Percentiles rank a stretch among this genome's conserved stretches.
These are phyloP conservation scores for Cyclotella kingstonii DNA, from an alignment of 108 stramenopile species.

Conservation along the genomic window DNA sequence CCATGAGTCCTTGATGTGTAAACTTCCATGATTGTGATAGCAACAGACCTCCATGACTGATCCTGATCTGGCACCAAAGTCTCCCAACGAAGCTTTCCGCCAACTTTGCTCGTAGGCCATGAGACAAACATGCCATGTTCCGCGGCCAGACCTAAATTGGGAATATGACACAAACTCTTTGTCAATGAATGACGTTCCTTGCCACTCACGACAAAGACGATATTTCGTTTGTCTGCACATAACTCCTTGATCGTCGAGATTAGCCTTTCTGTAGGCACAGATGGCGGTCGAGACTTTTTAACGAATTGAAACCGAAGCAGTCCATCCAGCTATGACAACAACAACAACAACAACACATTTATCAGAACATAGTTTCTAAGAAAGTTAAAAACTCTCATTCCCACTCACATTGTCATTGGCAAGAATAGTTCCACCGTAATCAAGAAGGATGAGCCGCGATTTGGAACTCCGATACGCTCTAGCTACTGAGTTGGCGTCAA, in stretches of 20 bases:
- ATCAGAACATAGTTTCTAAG: neutral
- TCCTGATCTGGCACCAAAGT: slow-evolving; percentile 89
- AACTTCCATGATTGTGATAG: slow-evolving; percentile 89
- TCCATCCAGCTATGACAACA: slow-evolving; percentile 58
- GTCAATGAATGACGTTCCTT: slow-evolving; percentile 84
- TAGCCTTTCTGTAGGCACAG: slow-evolving; percentile 62
- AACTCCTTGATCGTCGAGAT: slow-evolving; percentile 76
- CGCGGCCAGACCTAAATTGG: slow-evolving; percentile 85
- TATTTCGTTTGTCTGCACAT: slow-evolving; percentile 81
- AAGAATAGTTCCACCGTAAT: slow-evolving; percentile 96
- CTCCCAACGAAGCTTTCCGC: slow-evolving; percentile 69
- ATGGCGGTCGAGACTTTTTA: slow-evolving; percentile 79
- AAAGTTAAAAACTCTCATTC: neutral
- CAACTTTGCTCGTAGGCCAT: slow-evolving; percentile 71
- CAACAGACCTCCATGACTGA: slow-evolving; percentile 79
- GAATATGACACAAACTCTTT: slow-evolving; percentile 74
- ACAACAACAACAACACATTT: neutral
- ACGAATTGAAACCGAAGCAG: slow-evolving; percentile 88
- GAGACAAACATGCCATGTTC: slow-evolving; percentile 94
- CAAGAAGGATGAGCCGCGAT: slow-evolving; percentile 89
- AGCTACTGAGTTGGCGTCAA: slow-evolving; percentile 69
- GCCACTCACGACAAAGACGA: slow-evolving; percentile 90
- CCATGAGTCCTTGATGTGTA: slow-evolving; percentile 93
- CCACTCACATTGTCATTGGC: slow-evolving; percentile 87
- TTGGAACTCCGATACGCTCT: slow-evolving; percentile 72